Evolutionary conservation across 2,329 filamentous ascomycete species (phyloP).

Genomic region (Pseudogymnoascus verrucosus): DNA sequence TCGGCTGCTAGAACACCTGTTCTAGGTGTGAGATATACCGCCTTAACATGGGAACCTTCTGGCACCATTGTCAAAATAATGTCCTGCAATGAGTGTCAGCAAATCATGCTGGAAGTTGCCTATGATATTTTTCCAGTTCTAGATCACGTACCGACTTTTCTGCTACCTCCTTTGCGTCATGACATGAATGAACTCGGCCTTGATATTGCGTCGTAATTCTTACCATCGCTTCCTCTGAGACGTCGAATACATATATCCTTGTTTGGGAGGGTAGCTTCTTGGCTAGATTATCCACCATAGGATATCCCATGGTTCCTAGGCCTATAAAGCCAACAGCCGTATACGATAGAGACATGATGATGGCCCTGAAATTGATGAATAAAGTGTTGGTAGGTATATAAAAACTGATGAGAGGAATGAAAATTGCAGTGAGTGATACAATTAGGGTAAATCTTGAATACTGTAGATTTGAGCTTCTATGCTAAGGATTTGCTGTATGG

Average conservation of each 20-base stretch:
- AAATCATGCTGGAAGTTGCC: no score
- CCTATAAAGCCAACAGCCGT: constrained; percentile 41
- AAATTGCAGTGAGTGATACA: no score
- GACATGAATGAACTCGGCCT: no score
- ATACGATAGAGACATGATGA: neutral
- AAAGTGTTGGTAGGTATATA: no score
- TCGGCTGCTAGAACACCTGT: constrained; percentile 43
- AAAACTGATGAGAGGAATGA: no score
- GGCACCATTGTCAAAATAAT: constrained; percentile 62
- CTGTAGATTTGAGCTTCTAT: no score
- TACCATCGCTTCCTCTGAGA: no score
- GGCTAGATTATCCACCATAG: constrained; percentile 61
- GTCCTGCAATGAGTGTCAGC: constrained; percentile 31
- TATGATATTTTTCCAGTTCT: no score
- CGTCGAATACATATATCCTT: no score
- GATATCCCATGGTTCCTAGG: constrained; percentile 43
- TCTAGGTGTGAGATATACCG: constrained; percentile 43
- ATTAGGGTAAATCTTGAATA: no score
- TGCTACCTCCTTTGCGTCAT: neutral
- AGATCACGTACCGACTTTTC: neutral
- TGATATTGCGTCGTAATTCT: no score
- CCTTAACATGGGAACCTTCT: constrained; percentile 57
- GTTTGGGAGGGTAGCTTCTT: constrained; percentile 44
- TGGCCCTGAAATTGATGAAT: neutral
- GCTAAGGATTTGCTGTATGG: no score